Conservation (phyloP, 768 basidiomycete species). For the Dendrothele bispora region DNA sequence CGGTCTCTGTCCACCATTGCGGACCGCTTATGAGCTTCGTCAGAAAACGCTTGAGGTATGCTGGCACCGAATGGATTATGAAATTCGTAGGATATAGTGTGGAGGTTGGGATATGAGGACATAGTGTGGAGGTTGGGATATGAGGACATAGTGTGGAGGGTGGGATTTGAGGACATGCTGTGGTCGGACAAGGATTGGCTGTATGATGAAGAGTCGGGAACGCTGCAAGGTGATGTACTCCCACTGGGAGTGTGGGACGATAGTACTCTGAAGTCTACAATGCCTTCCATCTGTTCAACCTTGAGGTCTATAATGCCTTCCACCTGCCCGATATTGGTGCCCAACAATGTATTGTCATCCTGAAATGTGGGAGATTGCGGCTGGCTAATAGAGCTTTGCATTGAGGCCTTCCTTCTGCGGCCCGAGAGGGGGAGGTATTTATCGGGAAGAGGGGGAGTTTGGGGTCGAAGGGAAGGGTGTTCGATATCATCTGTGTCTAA, state of each 20-base stretch:
- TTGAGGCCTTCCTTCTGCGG: no score
- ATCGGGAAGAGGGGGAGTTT: slow-evolving; percentile 32
- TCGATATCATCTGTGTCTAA: slow-evolving; percentile 29
- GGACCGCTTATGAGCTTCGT: no score
- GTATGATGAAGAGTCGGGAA: no score
- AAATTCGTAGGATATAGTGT: no score
- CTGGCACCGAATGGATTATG: slow-evolving; percentile 42
- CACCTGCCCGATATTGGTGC: no score
- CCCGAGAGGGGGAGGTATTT: no score
- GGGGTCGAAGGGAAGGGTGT: slow-evolving; percentile 38
- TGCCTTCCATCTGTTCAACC: slow-evolving; percentile 78
- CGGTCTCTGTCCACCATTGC: slow-evolving; percentile 23
- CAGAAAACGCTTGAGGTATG: slow-evolving; percentile 12
- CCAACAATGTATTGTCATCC: no score
- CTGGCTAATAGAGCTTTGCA: no score
- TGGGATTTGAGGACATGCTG: slow-evolving; percentile 40
- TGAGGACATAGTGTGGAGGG: slow-evolving; percentile 31
- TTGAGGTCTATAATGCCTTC: slow-evolving; percentile 62
- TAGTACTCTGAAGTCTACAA: slow-evolving; percentile 53
- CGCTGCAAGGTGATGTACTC: no score
- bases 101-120: slow-evolving; percentile 19
- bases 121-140: no score
- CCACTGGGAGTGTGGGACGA: slow-evolving; percentile 16
- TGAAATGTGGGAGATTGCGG: slow-evolving; percentile 11
- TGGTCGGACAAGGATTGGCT: slow-evolving; percentile 40